Conservation (phyloP, 2,329 filamentous ascomycete species). For the Alternaria triticina region DNA sequence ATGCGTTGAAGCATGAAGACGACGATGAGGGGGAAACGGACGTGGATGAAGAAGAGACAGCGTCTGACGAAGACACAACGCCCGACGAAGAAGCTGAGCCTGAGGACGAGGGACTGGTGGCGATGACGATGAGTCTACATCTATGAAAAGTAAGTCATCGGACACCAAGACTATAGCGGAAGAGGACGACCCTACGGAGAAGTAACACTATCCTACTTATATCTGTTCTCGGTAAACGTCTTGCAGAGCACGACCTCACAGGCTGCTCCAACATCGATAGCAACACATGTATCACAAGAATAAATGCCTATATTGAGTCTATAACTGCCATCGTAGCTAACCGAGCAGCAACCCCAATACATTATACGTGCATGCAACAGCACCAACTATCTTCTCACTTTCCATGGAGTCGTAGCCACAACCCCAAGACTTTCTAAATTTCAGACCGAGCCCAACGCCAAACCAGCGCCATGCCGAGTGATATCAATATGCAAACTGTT, state of each 20-base stretch:
- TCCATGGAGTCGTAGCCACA: background rate
- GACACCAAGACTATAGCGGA: background rate
- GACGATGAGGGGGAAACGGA: background rate
- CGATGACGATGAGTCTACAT: background rate
- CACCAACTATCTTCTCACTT: background rate
- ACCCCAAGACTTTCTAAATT: background rate
- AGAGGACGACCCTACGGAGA: background rate
- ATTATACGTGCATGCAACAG: background rate
- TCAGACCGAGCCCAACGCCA: background rate
- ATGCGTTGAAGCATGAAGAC: background rate
- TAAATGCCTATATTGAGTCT: background rate
- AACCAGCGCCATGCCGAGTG: slow-evolving; percentile 3
- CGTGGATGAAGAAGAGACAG: background rate
- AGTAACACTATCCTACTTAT: background rate
- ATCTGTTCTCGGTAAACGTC: background rate
- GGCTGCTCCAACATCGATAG: background rate
- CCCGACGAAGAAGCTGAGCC: background rate
- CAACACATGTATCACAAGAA: background rate
- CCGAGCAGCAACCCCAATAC: background rate
- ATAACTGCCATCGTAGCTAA: background rate
- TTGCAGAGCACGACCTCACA: background rate
- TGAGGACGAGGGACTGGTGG: background rate
- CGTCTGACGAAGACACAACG: background rate
- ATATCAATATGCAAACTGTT: background rate
- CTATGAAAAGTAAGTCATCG: background rate